phyloP scores from a whole-genome alignment of 2,329 filamentous ascomycete species.

The Sclerotiophoma versabilis region DNA sequence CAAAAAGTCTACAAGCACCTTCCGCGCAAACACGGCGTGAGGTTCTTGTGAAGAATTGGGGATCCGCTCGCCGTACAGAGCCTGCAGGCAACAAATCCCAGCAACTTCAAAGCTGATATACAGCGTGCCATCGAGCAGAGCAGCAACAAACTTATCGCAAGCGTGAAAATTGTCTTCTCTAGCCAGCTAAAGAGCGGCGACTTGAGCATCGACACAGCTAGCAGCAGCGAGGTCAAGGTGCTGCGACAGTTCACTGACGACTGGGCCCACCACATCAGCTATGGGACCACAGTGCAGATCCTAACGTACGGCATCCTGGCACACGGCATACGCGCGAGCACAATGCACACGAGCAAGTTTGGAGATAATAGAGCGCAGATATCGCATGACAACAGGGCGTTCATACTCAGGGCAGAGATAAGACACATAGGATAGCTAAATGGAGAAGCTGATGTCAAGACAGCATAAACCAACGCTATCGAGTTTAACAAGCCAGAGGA shows the following conservation, averaged over 20 bases:
- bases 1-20: not conserved
- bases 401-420: slow-evolving; percentile 22
- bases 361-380: slow-evolving; percentile 24
- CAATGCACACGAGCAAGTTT: slow-evolving; percentile 22
- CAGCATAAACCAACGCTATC: slow-evolving; percentile 16
- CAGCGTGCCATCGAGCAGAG: slow-evolving; percentile 24
- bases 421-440: slow-evolving; percentile 22
- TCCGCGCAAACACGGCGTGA: slow-evolving; percentile 22
- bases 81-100: slow-evolving; percentile 21
- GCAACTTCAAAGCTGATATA: slow-evolving; percentile 23
- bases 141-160: slow-evolving; percentile 25
- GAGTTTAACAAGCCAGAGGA: slow-evolving; percentile 26
- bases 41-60: slow-evolving; percentile 25
- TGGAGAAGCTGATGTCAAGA: slow-evolving; percentile 12
- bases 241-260: slow-evolving; percentile 21
- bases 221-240: not conserved
- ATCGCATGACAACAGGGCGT: slow-evolving; percentile 24
- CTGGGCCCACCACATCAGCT: slow-evolving; percentile 20
- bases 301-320: slow-evolving; percentile 21
- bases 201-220: slow-evolving; percentile 24
- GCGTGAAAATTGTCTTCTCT: slow-evolving; percentile 22
- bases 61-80: slow-evolving; percentile 22
- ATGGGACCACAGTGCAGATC: slow-evolving; percentile 11
- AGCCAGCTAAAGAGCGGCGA: slow-evolving; percentile 32
- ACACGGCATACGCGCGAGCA: slow-evolving; percentile 25